Evolutionary conservation across 305 asterid genomes (phyloP).

Genomic region (Fraxinus dipetala): DNA sequence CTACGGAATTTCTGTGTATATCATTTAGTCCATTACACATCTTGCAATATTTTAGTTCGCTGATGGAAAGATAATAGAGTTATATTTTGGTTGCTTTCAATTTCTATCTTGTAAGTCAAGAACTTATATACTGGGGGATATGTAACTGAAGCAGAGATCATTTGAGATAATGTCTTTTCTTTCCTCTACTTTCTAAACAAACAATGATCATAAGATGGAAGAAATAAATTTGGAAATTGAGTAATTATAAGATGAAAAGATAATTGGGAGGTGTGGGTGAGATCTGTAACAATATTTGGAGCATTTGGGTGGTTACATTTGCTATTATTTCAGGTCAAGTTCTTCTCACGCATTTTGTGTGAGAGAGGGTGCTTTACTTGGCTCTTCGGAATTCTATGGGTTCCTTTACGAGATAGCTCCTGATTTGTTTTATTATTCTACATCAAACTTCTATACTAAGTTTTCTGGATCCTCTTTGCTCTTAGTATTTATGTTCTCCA

Average conservation of each 20-base stretch:
- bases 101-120: background rate
- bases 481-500: background rate
- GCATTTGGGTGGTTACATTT: background rate
- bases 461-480: background rate
- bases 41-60: background rate
- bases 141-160: background rate
- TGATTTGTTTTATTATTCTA: background rate
- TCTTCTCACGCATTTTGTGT: background rate
- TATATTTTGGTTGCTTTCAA: background rate
- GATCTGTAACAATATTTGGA: background rate
- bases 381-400: background rate
- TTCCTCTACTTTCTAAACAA: background rate
- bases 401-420: conserved; percentile 2
- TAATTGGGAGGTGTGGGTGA: background rate
- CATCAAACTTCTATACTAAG: background rate
- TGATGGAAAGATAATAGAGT: background rate
- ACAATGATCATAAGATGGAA: background rate
- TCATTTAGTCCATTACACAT: background rate
- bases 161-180: conserved; percentile 7
- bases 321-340: background rate
- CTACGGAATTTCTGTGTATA: background rate
- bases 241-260: background rate
- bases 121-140: background rate
- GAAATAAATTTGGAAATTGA: background rate
- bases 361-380: background rate